These are phyloP conservation scores for Podaxis carcinomalis DNA, from an alignment of 768 basidiomycete genomes.

Conservation along the genomic window DNA sequence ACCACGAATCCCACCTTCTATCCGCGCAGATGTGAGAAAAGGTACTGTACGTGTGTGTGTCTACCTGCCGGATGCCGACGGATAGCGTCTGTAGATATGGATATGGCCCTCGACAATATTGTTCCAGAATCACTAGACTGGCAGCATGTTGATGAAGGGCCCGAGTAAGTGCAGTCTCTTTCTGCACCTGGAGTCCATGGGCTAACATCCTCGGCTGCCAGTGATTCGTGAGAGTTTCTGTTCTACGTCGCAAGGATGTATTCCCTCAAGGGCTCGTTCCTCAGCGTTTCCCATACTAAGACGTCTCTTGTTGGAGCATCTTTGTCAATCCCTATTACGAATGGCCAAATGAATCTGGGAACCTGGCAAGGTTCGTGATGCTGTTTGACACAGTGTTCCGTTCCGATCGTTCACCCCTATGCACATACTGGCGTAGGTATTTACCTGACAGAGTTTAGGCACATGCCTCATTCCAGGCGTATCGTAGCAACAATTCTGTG, in stretches of 20 bases:
- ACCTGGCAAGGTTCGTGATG: conserved; percentile 82
- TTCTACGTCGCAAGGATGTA: not conserved
- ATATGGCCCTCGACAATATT: conserved; percentile 86
- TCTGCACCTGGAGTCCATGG: not conserved
- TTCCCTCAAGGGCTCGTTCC: not conserved
- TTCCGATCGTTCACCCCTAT: not conserved
- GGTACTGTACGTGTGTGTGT: conserved; percentile 14
- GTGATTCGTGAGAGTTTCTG: conserved; percentile 67
- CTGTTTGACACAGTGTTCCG: not conserved
- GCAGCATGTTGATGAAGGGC: conserved; percentile 89
- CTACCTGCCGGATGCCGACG: not conserved
- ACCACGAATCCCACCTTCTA: conserved; percentile 26
- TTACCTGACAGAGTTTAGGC: conserved; percentile 84
- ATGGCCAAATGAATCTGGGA: conserved; percentile 73
- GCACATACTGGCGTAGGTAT: conserved; percentile 46
- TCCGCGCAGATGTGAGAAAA: conserved; percentile 28
- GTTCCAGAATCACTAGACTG: conserved; percentile 82
- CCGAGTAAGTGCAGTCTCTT: conserved; percentile 56
- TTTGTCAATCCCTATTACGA: conserved; percentile 78
- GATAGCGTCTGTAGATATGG: conserved; percentile 63
- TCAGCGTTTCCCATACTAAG: conserved; percentile 88
- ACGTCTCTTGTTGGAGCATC: conserved; percentile 80
- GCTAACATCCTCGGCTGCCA: conserved; percentile 22
- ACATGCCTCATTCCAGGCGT: conserved; percentile 56
- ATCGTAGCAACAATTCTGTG: conserved; percentile 83